These are phyloP conservation scores for Theobroma cacao DNA, from an alignment of 345 rosid species.

Conservation along the genomic window DNA sequence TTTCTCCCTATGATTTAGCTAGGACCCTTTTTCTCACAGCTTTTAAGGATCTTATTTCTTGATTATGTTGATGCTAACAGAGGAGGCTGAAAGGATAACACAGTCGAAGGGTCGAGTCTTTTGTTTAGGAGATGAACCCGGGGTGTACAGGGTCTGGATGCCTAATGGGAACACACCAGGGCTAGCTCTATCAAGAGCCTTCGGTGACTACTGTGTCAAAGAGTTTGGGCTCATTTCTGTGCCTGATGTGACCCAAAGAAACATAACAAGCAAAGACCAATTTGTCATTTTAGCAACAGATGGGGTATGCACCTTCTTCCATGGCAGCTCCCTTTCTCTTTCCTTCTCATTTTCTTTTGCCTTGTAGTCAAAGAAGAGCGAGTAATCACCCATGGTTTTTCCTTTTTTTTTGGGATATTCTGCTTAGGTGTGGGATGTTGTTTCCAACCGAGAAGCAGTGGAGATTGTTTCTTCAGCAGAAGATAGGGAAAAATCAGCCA, in stretches of 20 bases:
- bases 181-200: constrained; percentile 76
- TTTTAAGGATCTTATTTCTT: not conserved
- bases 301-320: constrained; percentile 43
- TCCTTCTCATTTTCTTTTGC: not conserved
- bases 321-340: not conserved
- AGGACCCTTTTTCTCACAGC: not conserved
- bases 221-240: constrained; percentile 79
- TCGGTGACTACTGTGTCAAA: constrained; percentile 83
- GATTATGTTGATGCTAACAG: constrained; percentile 33
- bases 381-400: too few relatives aligned
- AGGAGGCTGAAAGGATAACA: constrained; percentile 79
- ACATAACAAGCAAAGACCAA: constrained; percentile 54
- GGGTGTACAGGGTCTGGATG: constrained; percentile 72
- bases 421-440: constrained; percentile 78
- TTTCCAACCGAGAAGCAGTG: constrained; percentile 79
- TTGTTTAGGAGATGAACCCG: constrained; percentile 75
- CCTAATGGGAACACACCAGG: constrained; percentile 65
- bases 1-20: not conserved
- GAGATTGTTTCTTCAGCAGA: constrained; percentile 52
- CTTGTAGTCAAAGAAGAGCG: not conserved
- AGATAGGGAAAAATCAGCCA: constrained; percentile 61
- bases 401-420: not conserved
- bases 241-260: constrained; percentile 64
- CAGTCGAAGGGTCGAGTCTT: constrained; percentile 62
- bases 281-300: constrained; percentile 81